Evolutionary conservation across 768 basidiomycete species (phyloP).

Genomic region (Hebeloma cylindrosporum): DNA sequence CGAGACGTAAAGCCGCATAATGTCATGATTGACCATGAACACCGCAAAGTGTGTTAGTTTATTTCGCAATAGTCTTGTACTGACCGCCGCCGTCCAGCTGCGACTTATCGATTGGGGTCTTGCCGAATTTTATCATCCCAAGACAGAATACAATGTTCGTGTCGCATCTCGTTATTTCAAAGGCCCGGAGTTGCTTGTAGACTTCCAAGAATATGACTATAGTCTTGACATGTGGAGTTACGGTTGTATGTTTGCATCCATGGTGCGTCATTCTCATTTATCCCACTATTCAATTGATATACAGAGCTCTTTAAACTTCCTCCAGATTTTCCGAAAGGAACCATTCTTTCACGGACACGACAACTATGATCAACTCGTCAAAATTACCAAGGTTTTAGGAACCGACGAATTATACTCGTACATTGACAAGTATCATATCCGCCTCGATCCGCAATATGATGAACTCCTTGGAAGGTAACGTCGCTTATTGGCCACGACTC

Average conservation of each 20-base stretch:
- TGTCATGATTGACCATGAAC: slow-evolving; percentile 99
- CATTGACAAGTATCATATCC: slow-evolving; percentile 93
- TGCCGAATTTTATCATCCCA: slow-evolving; percentile 98
- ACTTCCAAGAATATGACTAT: slow-evolving; percentile 99
- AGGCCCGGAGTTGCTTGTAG: slow-evolving; percentile 93
- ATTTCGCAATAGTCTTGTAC: slow-evolving; percentile 5
- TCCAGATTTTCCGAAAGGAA: slow-evolving; percentile 96
- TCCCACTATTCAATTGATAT: slow-evolving; percentile 4
- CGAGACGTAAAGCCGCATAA: slow-evolving; percentile 98
- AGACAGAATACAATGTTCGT: slow-evolving; percentile 96
- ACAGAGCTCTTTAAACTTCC: slow-evolving; percentile 5
- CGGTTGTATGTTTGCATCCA: slow-evolving; percentile 98
- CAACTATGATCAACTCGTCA: slow-evolving; percentile 97
- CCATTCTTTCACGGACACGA: slow-evolving; percentile 99
- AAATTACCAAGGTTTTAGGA: slow-evolving; percentile 96
- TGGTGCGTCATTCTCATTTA: slow-evolving; percentile 57
- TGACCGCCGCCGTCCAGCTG: slow-evolving; percentile 49
- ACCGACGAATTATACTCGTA: slow-evolving; percentile 94
- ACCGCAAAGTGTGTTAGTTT: slow-evolving; percentile 72
- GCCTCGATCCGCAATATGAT: slow-evolving; percentile 94
- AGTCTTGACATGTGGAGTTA: slow-evolving; percentile 99
- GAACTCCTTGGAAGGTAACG: slow-evolving; percentile 82
- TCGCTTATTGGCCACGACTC: neutral
- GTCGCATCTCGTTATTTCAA: slow-evolving; percentile 98
- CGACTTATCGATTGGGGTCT: slow-evolving; percentile 98